Conservation (phyloP, 1,284 basidiomycete species). For the Leccinum pallidistipes region DNA sequence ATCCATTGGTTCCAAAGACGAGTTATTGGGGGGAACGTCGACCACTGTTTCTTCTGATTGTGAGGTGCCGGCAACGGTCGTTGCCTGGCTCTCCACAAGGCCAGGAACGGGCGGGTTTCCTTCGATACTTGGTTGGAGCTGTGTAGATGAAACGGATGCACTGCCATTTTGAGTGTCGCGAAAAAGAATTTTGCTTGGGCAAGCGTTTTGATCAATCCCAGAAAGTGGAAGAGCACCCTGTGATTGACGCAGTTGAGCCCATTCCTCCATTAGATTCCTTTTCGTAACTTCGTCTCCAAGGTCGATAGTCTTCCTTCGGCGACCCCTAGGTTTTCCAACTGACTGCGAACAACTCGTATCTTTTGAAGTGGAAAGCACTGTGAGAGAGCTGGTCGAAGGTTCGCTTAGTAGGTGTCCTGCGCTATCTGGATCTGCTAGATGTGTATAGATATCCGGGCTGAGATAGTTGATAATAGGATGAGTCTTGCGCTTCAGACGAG, state of each 20-base stretch:
- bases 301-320: slow-evolving; percentile 11
- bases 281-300: slow-evolving; percentile 26
- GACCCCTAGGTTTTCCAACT: slow-evolving; percentile 17
- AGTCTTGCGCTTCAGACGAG: slow-evolving; percentile 22
- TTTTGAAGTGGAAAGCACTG: slow-evolving; percentile 1
- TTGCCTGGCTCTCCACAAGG: neutral
- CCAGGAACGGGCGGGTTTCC: neutral
- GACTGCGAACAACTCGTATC: slow-evolving; percentile 4
- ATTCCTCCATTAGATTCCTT: slow-evolving; percentile 29
- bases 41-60: slow-evolving; percentile 4
- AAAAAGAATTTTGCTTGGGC: neutral
- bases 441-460: slow-evolving; percentile 29
- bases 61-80: neutral
- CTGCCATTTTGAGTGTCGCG: slow-evolving; percentile 2
- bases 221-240: slow-evolving; percentile 23
- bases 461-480: slow-evolving; percentile 17
- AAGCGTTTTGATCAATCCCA: slow-evolving; percentile 7
- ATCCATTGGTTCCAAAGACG: neutral
- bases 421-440: slow-evolving; percentile 26
- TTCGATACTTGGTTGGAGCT: neutral
- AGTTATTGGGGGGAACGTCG: neutral
- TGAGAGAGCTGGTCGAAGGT: slow-evolving; percentile 4
- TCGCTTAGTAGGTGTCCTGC: slow-evolving; percentile 13
- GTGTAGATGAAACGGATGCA: neutral
- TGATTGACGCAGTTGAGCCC: slow-evolving; percentile 31